Percentiles rank a stretch among this genome's conserved stretches.
Conservation (phyloP, 2,329 filamentous ascomycete species). For the Ascochyta fabae region DNA sequence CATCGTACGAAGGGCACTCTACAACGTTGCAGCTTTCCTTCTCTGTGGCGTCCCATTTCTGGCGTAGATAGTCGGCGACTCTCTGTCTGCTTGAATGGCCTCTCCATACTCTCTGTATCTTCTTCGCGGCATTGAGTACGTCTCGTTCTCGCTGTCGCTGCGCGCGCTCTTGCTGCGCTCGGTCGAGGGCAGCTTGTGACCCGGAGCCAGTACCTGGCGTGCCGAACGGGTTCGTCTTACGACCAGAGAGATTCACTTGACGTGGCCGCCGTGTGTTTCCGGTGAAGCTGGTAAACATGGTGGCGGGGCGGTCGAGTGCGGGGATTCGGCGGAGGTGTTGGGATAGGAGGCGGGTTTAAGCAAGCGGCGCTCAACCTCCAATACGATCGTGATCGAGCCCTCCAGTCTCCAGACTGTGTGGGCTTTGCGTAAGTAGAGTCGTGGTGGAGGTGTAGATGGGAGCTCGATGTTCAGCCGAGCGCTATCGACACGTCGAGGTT, state of each 20-base stretch:
- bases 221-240: conserved; percentile 79
- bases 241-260: conserved; percentile 92
- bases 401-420: conserved; percentile 18
- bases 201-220: conserved; percentile 67
- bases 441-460: conserved; percentile 4
- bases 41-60: conserved; percentile 43
- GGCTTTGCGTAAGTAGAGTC: background rate
- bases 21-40: conserved; percentile 6
- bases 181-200: conserved; percentile 77
- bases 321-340: background rate
- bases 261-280: conserved; percentile 83
- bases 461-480: conserved; percentile 6
- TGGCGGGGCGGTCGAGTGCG: conserved; percentile 17
- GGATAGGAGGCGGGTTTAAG: no score
- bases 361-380: no score
- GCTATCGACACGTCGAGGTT: conserved; percentile 11
- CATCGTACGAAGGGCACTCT: conserved; percentile 40
- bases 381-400: background rate
- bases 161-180: conserved; percentile 85
- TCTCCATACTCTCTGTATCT: conserved; percentile 82
- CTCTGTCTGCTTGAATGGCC: conserved; percentile 70
- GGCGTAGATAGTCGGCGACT: conserved; percentile 61
- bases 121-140: conserved; percentile 73
- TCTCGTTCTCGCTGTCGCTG: conserved; percentile 82
- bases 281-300: conserved; percentile 92